These are phyloP conservation scores for Fusarium caatingaense DNA, from an alignment of 2,329 filamentous ascomycete species.

Conservation along the genomic window DNA sequence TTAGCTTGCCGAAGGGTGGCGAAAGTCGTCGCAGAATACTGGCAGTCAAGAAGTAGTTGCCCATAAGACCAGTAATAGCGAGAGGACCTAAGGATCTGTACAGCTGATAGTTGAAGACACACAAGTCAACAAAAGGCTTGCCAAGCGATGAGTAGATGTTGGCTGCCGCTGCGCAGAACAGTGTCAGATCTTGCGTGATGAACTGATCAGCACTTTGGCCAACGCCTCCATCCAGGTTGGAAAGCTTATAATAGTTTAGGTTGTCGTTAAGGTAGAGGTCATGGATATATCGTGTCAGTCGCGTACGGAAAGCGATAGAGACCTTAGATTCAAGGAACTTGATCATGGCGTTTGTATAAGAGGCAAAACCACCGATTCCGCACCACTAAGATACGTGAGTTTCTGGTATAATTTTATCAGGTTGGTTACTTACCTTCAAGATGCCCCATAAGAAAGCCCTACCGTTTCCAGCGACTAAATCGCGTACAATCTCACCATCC, in stretches of 20 bases:
- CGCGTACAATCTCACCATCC: slow-evolving; percentile 95
- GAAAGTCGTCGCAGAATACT: slow-evolving; percentile 89
- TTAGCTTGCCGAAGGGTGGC: slow-evolving; percentile 95
- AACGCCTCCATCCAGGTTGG: slow-evolving; percentile 91
- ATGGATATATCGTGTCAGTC: slow-evolving; percentile 95
- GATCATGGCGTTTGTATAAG: slow-evolving; percentile 99
- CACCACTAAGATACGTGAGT: slow-evolving; percentile 72
- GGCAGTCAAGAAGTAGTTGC: slow-evolving; percentile 95
- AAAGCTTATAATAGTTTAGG: slow-evolving; percentile 94
- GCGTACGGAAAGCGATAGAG: slow-evolving; percentile 95
- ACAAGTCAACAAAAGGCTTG: slow-evolving; percentile 97
- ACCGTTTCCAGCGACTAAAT: slow-evolving; percentile 94
- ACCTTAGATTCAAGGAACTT: slow-evolving; percentile 98
- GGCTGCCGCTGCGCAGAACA: slow-evolving; percentile 93
- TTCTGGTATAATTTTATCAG: too few relatives aligned
- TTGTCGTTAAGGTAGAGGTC: slow-evolving; percentile 96
- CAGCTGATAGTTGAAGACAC: slow-evolving; percentile 98
- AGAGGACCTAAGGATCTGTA: slow-evolving; percentile 91
- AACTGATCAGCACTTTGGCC: slow-evolving; percentile 95
- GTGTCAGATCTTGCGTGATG: slow-evolving; percentile 95
- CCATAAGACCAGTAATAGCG: slow-evolving; percentile 84
- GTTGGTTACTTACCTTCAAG: slow-evolving; percentile 67
- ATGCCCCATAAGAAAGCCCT: slow-evolving; percentile 90
- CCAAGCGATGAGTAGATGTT: slow-evolving; percentile 95
- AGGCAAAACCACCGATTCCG: slow-evolving; percentile 90